Conservation (phyloP, 176 grass and related monocot species). For the Puya raimondii region DNA sequence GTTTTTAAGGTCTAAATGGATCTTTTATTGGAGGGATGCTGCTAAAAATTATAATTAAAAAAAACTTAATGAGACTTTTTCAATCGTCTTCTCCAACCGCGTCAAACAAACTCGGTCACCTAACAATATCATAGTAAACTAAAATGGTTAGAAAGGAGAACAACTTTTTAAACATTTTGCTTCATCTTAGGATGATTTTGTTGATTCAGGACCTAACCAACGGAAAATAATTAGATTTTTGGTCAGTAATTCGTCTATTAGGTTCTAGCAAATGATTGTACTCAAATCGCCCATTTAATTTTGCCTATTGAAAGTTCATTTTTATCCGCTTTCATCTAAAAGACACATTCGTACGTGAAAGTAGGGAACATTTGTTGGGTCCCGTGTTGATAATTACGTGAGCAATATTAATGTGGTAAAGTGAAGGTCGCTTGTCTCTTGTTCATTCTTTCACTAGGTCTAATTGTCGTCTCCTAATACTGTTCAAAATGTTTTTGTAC, state of each 20-base stretch:
- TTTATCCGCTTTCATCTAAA: slow-evolving; percentile 15
- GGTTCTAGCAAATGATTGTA: no score
- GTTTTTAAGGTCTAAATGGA: neutral
- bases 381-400: slow-evolving; percentile 1
- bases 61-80: neutral
- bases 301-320: slow-evolving; percentile 12
- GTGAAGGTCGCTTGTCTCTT: neutral
- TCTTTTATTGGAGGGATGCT: no score
- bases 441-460: neutral
- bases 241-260: no score
- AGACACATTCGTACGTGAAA: no score
- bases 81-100: slow-evolving; percentile 1
- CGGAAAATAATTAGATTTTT: no score
- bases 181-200: no score
- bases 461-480: neutral
- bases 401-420: slow-evolving; percentile 9
- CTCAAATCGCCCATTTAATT: no score
- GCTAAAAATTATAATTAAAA: no score
- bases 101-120: neutral
- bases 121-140: neutral
- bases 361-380: slow-evolving; percentile 4
- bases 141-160: no score
- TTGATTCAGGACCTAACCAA: no score
- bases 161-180: no score
- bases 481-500: neutral